A percentile compares a stretch with the other conserved stretches of the same genome.
Conservation (phyloP, 352 stramenopile genomes). For the Detonula confervacea region DNA sequence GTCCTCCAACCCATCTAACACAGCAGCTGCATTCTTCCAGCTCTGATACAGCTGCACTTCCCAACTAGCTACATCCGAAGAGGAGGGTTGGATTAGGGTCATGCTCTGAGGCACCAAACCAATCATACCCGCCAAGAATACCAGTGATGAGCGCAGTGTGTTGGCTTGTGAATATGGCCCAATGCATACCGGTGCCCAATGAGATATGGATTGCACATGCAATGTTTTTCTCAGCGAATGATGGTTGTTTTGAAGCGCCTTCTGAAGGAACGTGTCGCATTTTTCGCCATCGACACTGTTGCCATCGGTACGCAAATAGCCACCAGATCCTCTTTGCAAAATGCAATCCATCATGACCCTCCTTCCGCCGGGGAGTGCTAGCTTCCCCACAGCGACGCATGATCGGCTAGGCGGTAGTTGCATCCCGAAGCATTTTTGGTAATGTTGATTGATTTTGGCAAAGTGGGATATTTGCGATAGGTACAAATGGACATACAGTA, state of each 20-base stretch:
- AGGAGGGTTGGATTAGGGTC: conserved; percentile 79
- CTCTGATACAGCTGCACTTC: conserved; percentile 73
- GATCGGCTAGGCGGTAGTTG: conserved; percentile 83
- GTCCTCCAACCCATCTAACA: conserved; percentile 78
- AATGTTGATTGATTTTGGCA: conserved; percentile 92
- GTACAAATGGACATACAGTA: conserved; percentile 97
- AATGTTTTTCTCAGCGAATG: conserved; percentile 87
- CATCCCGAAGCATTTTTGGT: conserved; percentile 89
- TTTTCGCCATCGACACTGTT: neutral
- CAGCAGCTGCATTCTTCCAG: conserved; percentile 78
- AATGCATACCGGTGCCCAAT: conserved; percentile 98
- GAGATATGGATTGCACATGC: conserved; percentile 95
- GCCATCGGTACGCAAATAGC: conserved; percentile 58
- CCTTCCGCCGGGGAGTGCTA: conserved; percentile 66
- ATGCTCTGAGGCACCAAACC: conserved; percentile 94
- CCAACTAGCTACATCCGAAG: conserved; percentile 50
- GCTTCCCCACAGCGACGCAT: conserved; percentile 76
- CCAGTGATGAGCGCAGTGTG: conserved; percentile 88
- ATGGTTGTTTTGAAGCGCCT: conserved; percentile 55
- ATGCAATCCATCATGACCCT: conserved; percentile 91
- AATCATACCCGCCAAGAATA: conserved; percentile 97
- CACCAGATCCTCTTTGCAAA: conserved; percentile 84
- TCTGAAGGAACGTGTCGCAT: conserved; percentile 24
- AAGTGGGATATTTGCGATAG: conserved; percentile 95
- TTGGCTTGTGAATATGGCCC: conserved; percentile 99